These are phyloP conservation scores for Neoboletus subvelutipes DNA, from an alignment of 768 basidiomycete species.

Conservation along the genomic window DNA sequence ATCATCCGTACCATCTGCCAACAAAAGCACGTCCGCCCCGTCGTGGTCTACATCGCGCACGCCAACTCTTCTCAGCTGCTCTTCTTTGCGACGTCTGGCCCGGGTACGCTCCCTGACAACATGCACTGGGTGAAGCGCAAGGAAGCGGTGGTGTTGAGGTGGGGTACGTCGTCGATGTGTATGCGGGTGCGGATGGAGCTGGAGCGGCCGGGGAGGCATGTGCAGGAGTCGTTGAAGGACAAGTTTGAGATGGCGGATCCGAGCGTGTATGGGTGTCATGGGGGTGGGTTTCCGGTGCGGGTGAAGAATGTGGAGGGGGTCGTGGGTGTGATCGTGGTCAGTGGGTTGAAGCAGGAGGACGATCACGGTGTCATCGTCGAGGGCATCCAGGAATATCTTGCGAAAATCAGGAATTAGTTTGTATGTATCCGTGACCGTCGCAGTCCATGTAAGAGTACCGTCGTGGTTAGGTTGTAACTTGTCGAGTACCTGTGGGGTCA, in stretches of 20 bases:
- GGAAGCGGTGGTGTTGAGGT: slow-evolving; percentile 31
- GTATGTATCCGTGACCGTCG: too few relatives aligned
- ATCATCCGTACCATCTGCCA: slow-evolving; percentile 24
- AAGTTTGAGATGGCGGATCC: slow-evolving; percentile 29
- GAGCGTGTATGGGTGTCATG: slow-evolving; percentile 31
- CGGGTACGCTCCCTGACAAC: slow-evolving; percentile 33
- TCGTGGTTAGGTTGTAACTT: too few relatives aligned
- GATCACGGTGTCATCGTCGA: slow-evolving; percentile 35
- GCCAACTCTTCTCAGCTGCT: slow-evolving; percentile 32
- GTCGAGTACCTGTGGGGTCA: not conserved
- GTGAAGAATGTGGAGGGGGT: slow-evolving; percentile 35
- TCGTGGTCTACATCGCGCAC: slow-evolving; percentile 30
- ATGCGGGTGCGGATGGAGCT: slow-evolving; percentile 22
- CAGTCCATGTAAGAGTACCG: too few relatives aligned
- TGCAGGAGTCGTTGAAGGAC: slow-evolving; percentile 10
- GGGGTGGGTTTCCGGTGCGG: slow-evolving; percentile 35
- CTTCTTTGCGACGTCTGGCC: slow-evolving; percentile 29
- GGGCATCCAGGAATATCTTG: slow-evolving; percentile 28
- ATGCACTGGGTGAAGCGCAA: slow-evolving; percentile 37
- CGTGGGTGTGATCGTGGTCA: slow-evolving; percentile 37
- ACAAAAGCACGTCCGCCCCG: slow-evolving; percentile 20
- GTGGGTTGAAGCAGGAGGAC: slow-evolving; percentile 31
- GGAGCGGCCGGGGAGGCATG: not conserved
- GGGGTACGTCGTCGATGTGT: slow-evolving; percentile 29
- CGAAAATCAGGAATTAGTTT: not conserved